Percentiles rank a stretch among this genome's conserved stretches.
These are phyloP conservation scores for Posidonia oceanica DNA, from an alignment of 116 monocot genomes.

Conservation along the genomic window DNA sequence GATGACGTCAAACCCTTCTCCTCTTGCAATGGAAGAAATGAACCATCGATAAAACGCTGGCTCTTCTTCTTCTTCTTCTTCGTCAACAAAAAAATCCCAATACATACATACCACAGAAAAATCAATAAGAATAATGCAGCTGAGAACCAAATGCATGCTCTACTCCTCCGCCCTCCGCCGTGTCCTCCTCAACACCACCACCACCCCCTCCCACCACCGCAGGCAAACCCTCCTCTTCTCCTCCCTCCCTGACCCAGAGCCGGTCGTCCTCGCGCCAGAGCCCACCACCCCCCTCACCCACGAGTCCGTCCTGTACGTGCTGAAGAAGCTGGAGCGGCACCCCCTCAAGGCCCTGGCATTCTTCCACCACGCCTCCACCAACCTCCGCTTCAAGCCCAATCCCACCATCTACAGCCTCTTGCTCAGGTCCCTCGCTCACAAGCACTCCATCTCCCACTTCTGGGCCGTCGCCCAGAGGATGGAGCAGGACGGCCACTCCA, in stretches of 20 bases:
- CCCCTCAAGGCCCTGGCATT: constrained; percentile 50
- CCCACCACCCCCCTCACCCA: neutral
- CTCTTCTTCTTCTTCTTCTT: too few relatives aligned
- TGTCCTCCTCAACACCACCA: neutral
- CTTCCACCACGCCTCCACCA: constrained; percentile 32
- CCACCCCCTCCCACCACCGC: neutral
- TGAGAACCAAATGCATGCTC: too few relatives aligned
- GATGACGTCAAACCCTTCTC: too few relatives aligned
- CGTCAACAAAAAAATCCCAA: too few relatives aligned
- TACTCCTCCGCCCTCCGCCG: neutral
- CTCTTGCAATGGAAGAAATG: too few relatives aligned
- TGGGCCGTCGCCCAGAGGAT: constrained; percentile 56
- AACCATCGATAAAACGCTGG: too few relatives aligned
- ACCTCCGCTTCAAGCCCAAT: constrained; percentile 19
- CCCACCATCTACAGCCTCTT: constrained; percentile 46
- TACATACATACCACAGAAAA: too few relatives aligned
- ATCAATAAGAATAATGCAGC: too few relatives aligned
- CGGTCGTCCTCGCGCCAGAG: too few relatives aligned
- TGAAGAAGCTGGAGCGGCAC: constrained; percentile 50
- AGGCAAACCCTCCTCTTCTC: neutral
- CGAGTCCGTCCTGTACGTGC: constrained; percentile 56
- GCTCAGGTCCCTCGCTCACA: constrained; percentile 59
- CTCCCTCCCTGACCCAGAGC: neutral
- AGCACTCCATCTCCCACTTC: constrained; percentile 35
- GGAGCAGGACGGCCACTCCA: constrained; percentile 21